Percentiles rank a stretch among this genome's conserved stretches.
These are phyloP conservation scores for Leccinum fibrillosum DNA, from an alignment of 768 basidiomycete genomes.

Conservation along the genomic window DNA sequence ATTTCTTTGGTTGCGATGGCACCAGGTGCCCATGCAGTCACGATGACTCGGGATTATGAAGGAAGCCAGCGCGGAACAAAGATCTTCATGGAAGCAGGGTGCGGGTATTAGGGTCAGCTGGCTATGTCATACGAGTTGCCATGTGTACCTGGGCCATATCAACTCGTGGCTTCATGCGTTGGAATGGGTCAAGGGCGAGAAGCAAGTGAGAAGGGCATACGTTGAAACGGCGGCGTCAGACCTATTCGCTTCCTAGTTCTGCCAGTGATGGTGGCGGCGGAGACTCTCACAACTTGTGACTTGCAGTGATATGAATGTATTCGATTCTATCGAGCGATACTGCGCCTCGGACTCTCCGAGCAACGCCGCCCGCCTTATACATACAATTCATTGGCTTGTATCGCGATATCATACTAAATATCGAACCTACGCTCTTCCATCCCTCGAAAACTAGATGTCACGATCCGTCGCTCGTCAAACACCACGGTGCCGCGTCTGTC, in stretches of 20 bases:
- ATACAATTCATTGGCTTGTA: not conserved
- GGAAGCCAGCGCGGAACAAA: too few relatives aligned
- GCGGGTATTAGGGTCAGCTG: too few relatives aligned
- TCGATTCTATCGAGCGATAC: not conserved
- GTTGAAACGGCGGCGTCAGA: not conserved
- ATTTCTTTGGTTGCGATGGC: not conserved
- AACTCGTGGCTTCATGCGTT: not conserved
- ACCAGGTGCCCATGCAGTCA: not conserved
- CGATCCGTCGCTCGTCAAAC: slow-evolving; percentile 75
- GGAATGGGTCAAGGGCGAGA: slow-evolving; percentile 15
- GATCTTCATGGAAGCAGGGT: too few relatives aligned
- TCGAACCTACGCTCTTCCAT: slow-evolving; percentile 35
- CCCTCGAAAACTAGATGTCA: slow-evolving; percentile 39
- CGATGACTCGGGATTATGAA: too few relatives aligned
- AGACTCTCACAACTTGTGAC: not conserved
- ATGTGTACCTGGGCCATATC: not conserved
- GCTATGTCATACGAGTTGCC: not conserved
- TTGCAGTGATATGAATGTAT: too few relatives aligned
- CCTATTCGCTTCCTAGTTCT: not conserved
- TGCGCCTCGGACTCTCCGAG: too few relatives aligned
- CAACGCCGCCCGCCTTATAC: not conserved
- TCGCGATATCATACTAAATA: slow-evolving; percentile 15
- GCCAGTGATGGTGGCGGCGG: not conserved
- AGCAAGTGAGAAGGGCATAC: not conserved
- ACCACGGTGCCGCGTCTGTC: slow-evolving; percentile 43